phyloP scores from a whole-genome alignment of 306 rosid species.

The Casuarina cunninghamiana region DNA sequence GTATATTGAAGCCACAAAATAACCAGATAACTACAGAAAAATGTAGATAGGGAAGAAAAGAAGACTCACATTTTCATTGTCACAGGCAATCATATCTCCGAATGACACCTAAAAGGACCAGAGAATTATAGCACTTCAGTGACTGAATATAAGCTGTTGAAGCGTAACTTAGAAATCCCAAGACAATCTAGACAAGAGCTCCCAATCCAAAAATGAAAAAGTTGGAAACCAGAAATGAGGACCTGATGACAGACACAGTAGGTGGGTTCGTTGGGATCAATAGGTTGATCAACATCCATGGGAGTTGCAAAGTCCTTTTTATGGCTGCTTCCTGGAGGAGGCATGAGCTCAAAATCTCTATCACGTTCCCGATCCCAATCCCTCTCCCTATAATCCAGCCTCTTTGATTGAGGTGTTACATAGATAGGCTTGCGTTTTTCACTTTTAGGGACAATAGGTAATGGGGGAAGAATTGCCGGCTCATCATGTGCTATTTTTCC shows the following conservation, averaged over 20 bases:
- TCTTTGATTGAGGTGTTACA: constrained; percentile 76
- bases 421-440: constrained; percentile 67
- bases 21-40: constrained; percentile 16
- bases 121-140: constrained; percentile 30
- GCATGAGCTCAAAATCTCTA: constrained; percentile 96
- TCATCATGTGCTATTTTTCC: constrained; percentile 85
- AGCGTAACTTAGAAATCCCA: constrained; percentile 23
- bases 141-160: constrained; percentile 20
- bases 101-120: constrained; percentile 73
- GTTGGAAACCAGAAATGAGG: constrained; percentile 24
- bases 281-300: constrained; percentile 84
- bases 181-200: constrained; percentile 21
- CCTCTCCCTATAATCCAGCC: constrained; percentile 77
- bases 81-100: constrained; percentile 97
- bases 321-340: constrained; percentile 93
- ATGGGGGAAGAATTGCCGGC: constrained; percentile 86
- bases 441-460: constrained; percentile 67
- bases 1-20: background rate
- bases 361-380: constrained; percentile 98
- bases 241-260: constrained; percentile 99
- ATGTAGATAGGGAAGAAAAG: constrained; percentile 13
- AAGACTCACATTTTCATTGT: constrained; percentile 85
- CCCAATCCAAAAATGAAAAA: constrained; percentile 8
- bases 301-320: constrained; percentile 70
- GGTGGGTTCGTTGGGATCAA: constrained; percentile 96